Evolutionary conservation across 2,329 filamentous ascomycete species (phyloP).

Genomic region (Aureobasidium mangrovei): DNA sequence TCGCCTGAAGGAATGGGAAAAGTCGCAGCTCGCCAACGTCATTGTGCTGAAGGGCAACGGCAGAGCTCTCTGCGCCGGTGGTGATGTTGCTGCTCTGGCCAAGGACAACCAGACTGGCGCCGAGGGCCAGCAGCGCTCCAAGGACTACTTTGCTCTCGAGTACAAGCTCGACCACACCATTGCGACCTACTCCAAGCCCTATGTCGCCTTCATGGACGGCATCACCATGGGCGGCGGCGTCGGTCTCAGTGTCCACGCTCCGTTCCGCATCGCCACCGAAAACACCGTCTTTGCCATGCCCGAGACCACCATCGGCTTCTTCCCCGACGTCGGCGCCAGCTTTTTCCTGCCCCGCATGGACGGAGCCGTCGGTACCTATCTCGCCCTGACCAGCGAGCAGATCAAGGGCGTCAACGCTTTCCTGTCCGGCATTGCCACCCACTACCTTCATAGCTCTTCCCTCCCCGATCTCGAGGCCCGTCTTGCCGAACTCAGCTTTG

Average conservation of each 20-base stretch:
- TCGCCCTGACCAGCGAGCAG: conserved; percentile 81
- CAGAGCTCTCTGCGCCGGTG: conserved; percentile 82
- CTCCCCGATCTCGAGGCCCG: conserved; percentile 73
- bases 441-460: conserved; percentile 88
- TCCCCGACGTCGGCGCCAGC: conserved; percentile 92
- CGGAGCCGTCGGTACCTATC: conserved; percentile 79
- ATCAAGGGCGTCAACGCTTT: conserved; percentile 78
- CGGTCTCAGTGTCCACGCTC: conserved; percentile 86
- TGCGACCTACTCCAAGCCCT: conserved; percentile 86
- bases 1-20: conserved; percentile 79
- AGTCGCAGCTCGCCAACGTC: conserved; percentile 88
- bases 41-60: conserved; percentile 87
- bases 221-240: conserved; percentile 98
- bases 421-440: conserved; percentile 86
- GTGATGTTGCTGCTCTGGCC: conserved; percentile 77
- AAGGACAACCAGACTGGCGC: conserved; percentile 57
- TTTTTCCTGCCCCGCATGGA: conserved; percentile 92
- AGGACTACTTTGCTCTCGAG: conserved; percentile 86
- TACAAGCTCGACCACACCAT: conserved; percentile 95
- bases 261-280: conserved; percentile 93
- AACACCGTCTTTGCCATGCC: conserved; percentile 96
- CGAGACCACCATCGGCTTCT: conserved; percentile 96
- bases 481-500: conserved; percentile 81
- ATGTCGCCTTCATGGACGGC: conserved; percentile 92
- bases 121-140: conserved; percentile 64